Base-by-base conservation (phyloP, 1,284 basidiomycete genomes). In the Trichosporon ovoides region DNA sequence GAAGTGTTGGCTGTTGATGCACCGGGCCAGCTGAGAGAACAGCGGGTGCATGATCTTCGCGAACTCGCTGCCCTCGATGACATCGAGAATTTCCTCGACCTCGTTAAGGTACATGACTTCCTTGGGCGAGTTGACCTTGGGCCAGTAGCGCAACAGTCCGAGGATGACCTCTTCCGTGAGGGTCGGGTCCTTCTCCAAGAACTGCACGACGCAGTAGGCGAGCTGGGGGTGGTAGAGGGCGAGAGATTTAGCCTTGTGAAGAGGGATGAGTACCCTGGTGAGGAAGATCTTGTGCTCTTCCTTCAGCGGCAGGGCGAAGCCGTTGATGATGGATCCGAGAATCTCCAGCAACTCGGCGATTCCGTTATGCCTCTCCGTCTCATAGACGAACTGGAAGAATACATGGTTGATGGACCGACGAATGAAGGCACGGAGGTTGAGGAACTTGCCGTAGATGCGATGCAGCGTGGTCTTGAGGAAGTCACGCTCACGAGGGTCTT, bases 21-120 rank as follows among this genome's bases (percentile, higher is more conserved):
- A 99, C 61, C 92, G 84, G 38, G 93, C 88, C 24, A 99, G 84
- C 76, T 98, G 96, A 64, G 88, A 87, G 84, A 98, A 99, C 52
- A 98, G 81, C 1, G 91, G 86, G 37, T 92, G 82, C 78, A 96
- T 90, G 65, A 98, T 91, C 83, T 98, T 98, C 76, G 88, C 88
- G 80, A 98, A 99, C 78, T 98, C 95, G 60, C 83, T 83, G 9
- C 93, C 91, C 76, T 98, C 95, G 68, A 98, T 98, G 57, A 98
- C 96, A 76, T 99, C 96, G 61, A 99, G 80, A 18, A 99, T 91
- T 80, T 99, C 96, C 78, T 99, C 96, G 59, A 98, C 92, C 81
- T 99, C 96, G 79, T 98, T 98, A 65, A 99, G 82, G 81, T 92
- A 98, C 96, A 99, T 98, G 78, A 98, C 96, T 77, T 98, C 96